Evolutionary conservation across 331 rosid genomes (phyloP).

Genomic region (Stylosanthes scabra): DNA sequence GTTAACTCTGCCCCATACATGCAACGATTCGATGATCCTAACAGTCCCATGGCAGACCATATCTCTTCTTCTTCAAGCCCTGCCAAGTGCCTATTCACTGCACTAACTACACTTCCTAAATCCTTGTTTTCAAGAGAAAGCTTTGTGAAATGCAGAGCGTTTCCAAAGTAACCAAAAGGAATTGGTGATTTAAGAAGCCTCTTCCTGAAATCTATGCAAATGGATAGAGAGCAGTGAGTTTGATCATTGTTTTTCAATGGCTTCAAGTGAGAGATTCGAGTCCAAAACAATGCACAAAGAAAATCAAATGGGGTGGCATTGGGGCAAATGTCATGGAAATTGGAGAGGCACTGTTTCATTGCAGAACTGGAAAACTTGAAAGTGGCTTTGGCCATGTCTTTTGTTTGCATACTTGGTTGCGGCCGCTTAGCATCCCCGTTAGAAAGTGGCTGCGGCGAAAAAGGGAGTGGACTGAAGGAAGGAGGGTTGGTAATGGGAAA

Average conservation of each 20-base stretch:
- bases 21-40: slow-evolving; percentile 38
- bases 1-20: slow-evolving; percentile 67
- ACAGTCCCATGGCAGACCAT: slow-evolving; percentile 42
- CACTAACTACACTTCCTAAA: slow-evolving; percentile 37
- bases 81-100: slow-evolving; percentile 50
- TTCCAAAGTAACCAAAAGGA: slow-evolving; percentile 59
- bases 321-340: slow-evolving; percentile 40
- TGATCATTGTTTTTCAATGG: background rate
- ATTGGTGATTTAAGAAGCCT: slow-evolving; percentile 36
- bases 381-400: slow-evolving; percentile 54
- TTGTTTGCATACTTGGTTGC: slow-evolving; percentile 10
- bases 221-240: slow-evolving; percentile 41
- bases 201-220: slow-evolving; percentile 61
- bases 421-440: slow-evolving; percentile 2
- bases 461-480: background rate
- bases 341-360: slow-evolving; percentile 42
- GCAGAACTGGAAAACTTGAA: slow-evolving; percentile 56
- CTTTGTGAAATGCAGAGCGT: slow-evolving; percentile 64
- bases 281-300: slow-evolving; percentile 71
- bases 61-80: slow-evolving; percentile 48
- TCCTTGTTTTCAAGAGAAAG: slow-evolving; percentile 37
- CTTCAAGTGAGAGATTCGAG: slow-evolving; percentile 47
- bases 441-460: slow-evolving; percentile 15
- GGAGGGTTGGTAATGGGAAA: slow-evolving; percentile 51
- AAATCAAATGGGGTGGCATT: slow-evolving; percentile 56